These are phyloP conservation scores for Castanea mollissima DNA, from an alignment of 306 rosid genomes.

Conservation along the genomic window DNA sequence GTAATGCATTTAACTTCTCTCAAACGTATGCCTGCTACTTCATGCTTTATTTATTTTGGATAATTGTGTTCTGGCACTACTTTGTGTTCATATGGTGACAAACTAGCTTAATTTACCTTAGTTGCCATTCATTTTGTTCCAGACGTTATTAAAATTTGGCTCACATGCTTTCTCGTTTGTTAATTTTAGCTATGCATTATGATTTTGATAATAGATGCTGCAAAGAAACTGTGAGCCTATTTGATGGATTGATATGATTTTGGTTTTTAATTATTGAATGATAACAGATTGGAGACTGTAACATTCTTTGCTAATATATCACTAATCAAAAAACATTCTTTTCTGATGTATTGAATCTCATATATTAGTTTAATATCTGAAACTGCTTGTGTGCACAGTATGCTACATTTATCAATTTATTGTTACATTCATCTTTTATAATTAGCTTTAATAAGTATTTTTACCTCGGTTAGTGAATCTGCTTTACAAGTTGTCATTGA, in stretches of 20 bases:
- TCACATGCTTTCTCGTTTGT: neutral
- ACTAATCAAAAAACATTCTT: no score
- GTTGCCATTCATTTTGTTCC: neutral
- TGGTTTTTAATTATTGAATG: slow-evolving; percentile 20
- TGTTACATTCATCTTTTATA: slow-evolving; percentile 8
- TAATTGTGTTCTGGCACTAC: neutral
- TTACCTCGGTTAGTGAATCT: no score
- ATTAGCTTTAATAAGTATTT: neutral
- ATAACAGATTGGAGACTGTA: neutral
- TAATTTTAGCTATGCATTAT: slow-evolving; percentile 12
- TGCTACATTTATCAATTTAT: slow-evolving; percentile 4
- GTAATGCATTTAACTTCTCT: neutral
- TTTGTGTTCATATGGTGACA: neutral
- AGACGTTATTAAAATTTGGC: neutral
- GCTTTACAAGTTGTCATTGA: neutral
- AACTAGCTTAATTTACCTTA: neutral
- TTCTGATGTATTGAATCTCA: neutral
- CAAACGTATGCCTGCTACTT: neutral
- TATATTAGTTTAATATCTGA: neutral
- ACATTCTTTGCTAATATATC: slow-evolving; percentile 1
- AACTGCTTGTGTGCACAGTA: neutral
- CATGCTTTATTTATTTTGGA: neutral
- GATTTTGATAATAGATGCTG: slow-evolving; percentile 9
- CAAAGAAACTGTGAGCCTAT: slow-evolving; percentile 1
- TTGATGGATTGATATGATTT: slow-evolving; percentile 21